Base-by-base conservation (phyloP, 306 rosid species). In the Ochetophila trinervis region DNA sequence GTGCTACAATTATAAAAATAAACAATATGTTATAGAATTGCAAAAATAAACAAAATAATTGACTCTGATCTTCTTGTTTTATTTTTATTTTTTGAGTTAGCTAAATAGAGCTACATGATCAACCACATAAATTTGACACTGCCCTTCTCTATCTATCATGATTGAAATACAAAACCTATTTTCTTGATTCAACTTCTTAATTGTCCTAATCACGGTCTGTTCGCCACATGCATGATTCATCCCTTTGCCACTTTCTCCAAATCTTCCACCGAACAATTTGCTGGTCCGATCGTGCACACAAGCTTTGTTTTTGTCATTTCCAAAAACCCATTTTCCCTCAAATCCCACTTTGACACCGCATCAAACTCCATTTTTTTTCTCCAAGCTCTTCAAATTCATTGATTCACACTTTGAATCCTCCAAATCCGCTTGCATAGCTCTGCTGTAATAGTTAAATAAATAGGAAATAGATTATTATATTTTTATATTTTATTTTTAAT, bases 101-200 rank as follows among this genome's bases (percentile, higher is more conserved):
- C 6, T 15, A 14, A 12, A 82, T 27, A 92, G 77, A 72, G 84
- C 85, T 32, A 95, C 98, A 71, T 86, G 98, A 82, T 91, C 96
- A 72, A 87, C 92, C 67, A 89, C 87, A 57, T 87, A 90, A 74
- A 85, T 79, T 83, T 87, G 95, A 80, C 91, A 85, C 19, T n/a
- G n/a, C n/a, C 96, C 98, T 74, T 88, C 98, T 11, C 88, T 87
- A 63, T 91, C 98, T 65, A 91, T 89, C 98, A 91, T 88, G 12
- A 91, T 63, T 19, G 98, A 83, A 75, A 91, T 81, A 72, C 84
- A 83, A 60, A 79, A 87, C 6, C 89, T 88, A 15, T 75, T 87
- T 22, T 85, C 87, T 63, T 75, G 72, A 73, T 91, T 91, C 74
- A 91, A 64, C 73, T 70, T 83, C 80, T 86, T 91, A 74, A 91